Percentiles rank a stretch among this genome's conserved stretches.
These are phyloP conservation scores for Arthrinium puccinioides DNA, from an alignment of 2,329 filamentous ascomycete species.

Conservation along the genomic window DNA sequence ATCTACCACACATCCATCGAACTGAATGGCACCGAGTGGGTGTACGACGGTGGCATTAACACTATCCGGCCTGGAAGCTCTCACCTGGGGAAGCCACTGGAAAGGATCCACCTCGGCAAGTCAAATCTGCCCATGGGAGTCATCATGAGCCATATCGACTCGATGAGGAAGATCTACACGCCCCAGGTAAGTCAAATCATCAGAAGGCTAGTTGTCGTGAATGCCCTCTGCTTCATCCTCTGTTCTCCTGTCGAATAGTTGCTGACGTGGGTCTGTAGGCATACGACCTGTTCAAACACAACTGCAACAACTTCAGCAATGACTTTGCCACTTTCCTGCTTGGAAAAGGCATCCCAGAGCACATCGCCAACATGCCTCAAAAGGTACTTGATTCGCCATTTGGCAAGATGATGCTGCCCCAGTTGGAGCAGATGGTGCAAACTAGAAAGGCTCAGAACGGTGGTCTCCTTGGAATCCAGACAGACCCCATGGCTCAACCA, in stretches of 20 bases:
- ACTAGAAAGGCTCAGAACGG: conserved; percentile 40
- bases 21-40: conserved; percentile 76
- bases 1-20: conserved; percentile 93
- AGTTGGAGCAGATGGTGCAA: conserved; percentile 47
- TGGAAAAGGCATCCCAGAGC: conserved; percentile 78
- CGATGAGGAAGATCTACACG: conserved; percentile 75
- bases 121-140: conserved; percentile 76
- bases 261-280: conserved; percentile 50
- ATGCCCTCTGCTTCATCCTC: neutral
- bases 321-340: conserved; percentile 85
- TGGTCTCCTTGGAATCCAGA: conserved; percentile 45
- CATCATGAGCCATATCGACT: conserved; percentile 81
- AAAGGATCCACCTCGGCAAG: conserved; percentile 65
- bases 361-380: conserved; percentile 79
- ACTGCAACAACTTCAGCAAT: conserved; percentile 97
- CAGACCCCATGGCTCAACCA: conserved; percentile 21
- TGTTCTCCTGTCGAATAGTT: neutral
- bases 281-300: conserved; percentile 85
- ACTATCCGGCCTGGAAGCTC: conserved; percentile 73
- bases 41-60: conserved; percentile 84
- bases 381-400: conserved; percentile 81
- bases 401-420: conserved; percentile 78
- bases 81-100: conserved; percentile 78
- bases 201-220: neutral
- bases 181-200: conserved; percentile 46